phyloP scores from a whole-genome alignment of 2,329 filamentous ascomycete genomes.

The Penicillium brasilianum region DNA sequence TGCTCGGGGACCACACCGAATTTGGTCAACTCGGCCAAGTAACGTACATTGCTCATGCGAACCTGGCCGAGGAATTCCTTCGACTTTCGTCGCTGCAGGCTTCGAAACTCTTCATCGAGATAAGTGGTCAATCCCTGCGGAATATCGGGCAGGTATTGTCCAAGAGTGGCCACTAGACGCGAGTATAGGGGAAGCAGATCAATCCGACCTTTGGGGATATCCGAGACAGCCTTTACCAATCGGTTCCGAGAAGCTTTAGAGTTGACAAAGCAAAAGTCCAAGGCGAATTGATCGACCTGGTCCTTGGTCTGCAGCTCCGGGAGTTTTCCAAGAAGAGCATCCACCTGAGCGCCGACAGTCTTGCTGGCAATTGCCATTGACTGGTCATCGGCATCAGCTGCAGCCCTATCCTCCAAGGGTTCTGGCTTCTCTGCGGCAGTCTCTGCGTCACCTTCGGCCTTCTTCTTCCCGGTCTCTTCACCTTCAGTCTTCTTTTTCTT shows the following conservation, averaged over 20 bases:
- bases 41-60: constrained; percentile 92
- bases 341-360: constrained; percentile 95
- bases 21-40: constrained; percentile 94
- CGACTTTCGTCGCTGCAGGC: constrained; percentile 92
- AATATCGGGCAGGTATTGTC: constrained; percentile 93
- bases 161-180: constrained; percentile 89
- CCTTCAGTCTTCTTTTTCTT: constrained; percentile 89
- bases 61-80: constrained; percentile 97
- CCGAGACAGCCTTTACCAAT: constrained; percentile 88
- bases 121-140: constrained; percentile 89
- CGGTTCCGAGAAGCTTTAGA: constrained; percentile 97
- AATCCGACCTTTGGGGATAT: constrained; percentile 90
- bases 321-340: constrained; percentile 83
- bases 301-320: constrained; percentile 93
- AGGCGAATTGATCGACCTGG: constrained; percentile 84
- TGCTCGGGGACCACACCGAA: constrained; percentile 98
- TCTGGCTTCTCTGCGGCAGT: constrained; percentile 50
- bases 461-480: constrained; percentile 84
- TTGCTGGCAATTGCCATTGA: constrained; percentile 97
- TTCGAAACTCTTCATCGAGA: constrained; percentile 94
- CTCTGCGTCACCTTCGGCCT: constrained; percentile 57
- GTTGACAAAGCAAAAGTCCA: constrained; percentile 98
- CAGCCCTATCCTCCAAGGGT: constrained; percentile 54
- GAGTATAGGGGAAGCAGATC: constrained; percentile 91
- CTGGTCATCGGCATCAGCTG: constrained; percentile 72